A percentile compares a stretch with the other conserved stretches of the same genome.
phyloP scores from a whole-genome alignment of 805 yeast genomes.

The Millerozyma acaciae region DNA sequence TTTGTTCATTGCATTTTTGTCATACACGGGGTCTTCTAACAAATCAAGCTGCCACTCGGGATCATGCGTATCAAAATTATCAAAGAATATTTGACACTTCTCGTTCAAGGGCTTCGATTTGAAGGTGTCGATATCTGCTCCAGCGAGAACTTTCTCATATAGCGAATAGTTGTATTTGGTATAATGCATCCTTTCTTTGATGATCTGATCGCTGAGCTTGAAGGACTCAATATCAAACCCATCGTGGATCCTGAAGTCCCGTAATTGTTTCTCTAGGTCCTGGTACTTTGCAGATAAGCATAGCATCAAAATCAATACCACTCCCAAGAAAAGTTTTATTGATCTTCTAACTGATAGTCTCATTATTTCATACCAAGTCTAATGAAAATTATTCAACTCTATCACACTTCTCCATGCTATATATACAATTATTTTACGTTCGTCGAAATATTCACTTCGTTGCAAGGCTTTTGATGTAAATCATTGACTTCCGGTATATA shows the following conservation, averaged over 20 bases:
- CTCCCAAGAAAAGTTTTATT: background rate
- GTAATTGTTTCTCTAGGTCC: background rate
- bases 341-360: constrained; percentile 10
- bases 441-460: too few relatives aligned
- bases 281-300: background rate
- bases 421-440: too few relatives aligned
- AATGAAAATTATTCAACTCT: too few relatives aligned
- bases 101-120: constrained; percentile 14
- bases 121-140: constrained; percentile 6
- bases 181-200: constrained; percentile 19
- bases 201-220: constrained; percentile 9
- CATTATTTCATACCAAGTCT: too few relatives aligned
- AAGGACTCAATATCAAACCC: constrained; percentile 10
- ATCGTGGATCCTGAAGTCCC: background rate
- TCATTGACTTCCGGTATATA: too few relatives aligned
- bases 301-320: background rate
- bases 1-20: constrained; percentile 20
- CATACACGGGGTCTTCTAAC: constrained; percentile 11
- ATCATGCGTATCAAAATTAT: constrained; percentile 12
- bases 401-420: too few relatives aligned
- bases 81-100: constrained; percentile 23
- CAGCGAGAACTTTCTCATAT: constrained; percentile 1
- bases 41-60: constrained; percentile 22
- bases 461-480: too few relatives aligned
- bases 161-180: constrained; percentile 15